Percentiles rank a stretch among this genome's conserved stretches.
Conservation (phyloP, 75 land plant species). For the Pinus taeda region DNA sequence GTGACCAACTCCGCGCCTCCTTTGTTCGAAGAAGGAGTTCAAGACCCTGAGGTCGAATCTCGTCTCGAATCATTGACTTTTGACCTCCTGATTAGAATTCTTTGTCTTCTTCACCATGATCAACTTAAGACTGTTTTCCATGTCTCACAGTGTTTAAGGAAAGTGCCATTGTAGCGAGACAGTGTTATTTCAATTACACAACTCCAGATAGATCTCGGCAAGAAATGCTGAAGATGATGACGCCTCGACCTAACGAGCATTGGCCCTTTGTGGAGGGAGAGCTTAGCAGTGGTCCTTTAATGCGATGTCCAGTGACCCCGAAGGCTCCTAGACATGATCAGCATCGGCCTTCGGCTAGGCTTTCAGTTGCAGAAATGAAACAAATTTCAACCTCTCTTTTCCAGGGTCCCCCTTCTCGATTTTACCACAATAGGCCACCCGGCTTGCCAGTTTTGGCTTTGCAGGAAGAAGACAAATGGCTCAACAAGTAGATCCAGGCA, state of each 20-base stretch:
- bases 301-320: too few relatives aligned
- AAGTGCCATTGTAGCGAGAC: conserved; percentile 10
- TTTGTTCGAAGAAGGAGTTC: neutral
- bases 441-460: too few relatives aligned
- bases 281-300: too few relatives aligned
- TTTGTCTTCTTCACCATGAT: conserved; percentile 87
- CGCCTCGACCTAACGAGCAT: conserved; percentile 19
- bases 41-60: conserved; percentile 46
- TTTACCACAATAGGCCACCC: too few relatives aligned
- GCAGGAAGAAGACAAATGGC: conserved; percentile 75
- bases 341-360: too few relatives aligned
- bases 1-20: conserved; percentile 24
- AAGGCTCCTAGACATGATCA: too few relatives aligned
- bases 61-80: conserved; percentile 77
- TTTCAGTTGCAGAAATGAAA: too few relatives aligned
- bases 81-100: conserved; percentile 79
- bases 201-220: too few relatives aligned
- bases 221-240: neutral
- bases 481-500: conserved; percentile 91
- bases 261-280: conserved; percentile 68
- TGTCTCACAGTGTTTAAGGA: conserved; percentile 33
- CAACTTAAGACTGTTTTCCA: conserved; percentile 82
- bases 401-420: too few relatives aligned
- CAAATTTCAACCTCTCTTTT: too few relatives aligned
- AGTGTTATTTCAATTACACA: too few relatives aligned